phyloP scores from a whole-genome alignment of 257 asterid genomes.

The Nicotiana otophora region DNA sequence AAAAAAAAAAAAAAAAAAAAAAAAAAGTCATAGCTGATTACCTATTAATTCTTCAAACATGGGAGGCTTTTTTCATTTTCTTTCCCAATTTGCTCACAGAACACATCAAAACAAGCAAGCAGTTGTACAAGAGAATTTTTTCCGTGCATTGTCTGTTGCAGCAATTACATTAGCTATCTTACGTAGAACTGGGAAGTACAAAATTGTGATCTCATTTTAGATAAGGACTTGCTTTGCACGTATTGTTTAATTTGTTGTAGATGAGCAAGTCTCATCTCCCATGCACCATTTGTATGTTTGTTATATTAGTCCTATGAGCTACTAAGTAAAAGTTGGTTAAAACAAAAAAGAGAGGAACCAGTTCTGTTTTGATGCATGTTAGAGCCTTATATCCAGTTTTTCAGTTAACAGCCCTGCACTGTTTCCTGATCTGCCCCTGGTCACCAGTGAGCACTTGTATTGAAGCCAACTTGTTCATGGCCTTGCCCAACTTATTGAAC shows the following conservation, averaged over 20 bases:
- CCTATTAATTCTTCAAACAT: not conserved
- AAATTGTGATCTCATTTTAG: not conserved
- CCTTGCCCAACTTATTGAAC: slow-evolving; percentile 32
- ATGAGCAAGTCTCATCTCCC: not conserved
- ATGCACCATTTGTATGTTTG: not conserved
- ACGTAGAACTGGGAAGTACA: not conserved
- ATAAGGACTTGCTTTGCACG: not conserved
- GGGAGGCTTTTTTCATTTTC: not conserved
- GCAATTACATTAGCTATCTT: slow-evolving; percentile 6
- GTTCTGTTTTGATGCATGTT: not conserved
- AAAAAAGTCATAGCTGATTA: not conserved
- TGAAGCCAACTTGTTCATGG: slow-evolving; percentile 32
- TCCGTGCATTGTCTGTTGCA: not conserved
- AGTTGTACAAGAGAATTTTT: not conserved
- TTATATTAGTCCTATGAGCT: not conserved
- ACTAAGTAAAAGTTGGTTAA: not conserved
- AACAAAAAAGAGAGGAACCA: not conserved
- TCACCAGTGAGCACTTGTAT: slow-evolving; percentile 46
- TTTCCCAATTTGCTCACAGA: not conserved
- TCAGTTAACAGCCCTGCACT: slow-evolving; percentile 47
- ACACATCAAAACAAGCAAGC: not conserved
- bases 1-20: not conserved
- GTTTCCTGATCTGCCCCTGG: slow-evolving; percentile 55
- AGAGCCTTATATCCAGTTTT: not conserved
- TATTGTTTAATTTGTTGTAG: not conserved